Evolutionary conservation across 768 basidiomycete genomes (phyloP).

Genomic region (Panus rudis): DNA sequence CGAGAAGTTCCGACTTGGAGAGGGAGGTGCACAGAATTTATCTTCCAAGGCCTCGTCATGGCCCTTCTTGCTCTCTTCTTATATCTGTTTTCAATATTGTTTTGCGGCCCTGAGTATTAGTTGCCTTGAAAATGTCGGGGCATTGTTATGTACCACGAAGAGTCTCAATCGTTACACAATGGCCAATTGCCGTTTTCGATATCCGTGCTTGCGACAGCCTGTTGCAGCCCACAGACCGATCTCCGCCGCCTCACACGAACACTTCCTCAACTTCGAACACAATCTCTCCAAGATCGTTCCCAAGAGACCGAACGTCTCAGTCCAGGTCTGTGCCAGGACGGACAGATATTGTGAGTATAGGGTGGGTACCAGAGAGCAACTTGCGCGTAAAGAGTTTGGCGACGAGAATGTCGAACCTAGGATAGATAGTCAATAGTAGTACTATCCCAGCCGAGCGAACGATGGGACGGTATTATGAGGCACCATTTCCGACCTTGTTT

Average conservation of each 20-base stretch:
- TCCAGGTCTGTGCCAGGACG: constrained; percentile 22
- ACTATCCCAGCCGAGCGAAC: background rate
- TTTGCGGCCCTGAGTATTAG: constrained; percentile 22
- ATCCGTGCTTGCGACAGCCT: constrained; percentile 19
- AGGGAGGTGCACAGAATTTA: too few species aligned
- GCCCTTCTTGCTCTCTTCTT: constrained; percentile 18
- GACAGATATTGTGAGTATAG: constrained; percentile 19
- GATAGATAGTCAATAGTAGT: background rate
- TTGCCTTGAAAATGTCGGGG: constrained; percentile 21
- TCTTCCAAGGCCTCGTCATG: constrained; percentile 13
- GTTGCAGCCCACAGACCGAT: constrained; percentile 22
- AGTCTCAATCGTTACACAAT: constrained; percentile 13
- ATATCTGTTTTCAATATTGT: constrained; percentile 16
- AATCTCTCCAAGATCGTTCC: constrained; percentile 16
- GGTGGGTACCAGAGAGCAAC: constrained; percentile 12
- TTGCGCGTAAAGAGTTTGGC: constrained; percentile 18
- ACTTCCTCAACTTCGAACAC: constrained; percentile 16
- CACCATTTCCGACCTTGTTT: constrained; percentile 15
- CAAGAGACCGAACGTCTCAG: constrained; percentile 18
- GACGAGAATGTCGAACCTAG: constrained; percentile 19
- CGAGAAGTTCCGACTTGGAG: too few species aligned
- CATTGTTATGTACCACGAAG: too few species aligned
- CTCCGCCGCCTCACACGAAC: constrained; percentile 22
- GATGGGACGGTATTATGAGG: constrained; percentile 9
- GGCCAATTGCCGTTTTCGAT: constrained; percentile 20